phyloP scores from a whole-genome alignment of 257 asterid genomes.

The Cinchona pubescens region DNA sequence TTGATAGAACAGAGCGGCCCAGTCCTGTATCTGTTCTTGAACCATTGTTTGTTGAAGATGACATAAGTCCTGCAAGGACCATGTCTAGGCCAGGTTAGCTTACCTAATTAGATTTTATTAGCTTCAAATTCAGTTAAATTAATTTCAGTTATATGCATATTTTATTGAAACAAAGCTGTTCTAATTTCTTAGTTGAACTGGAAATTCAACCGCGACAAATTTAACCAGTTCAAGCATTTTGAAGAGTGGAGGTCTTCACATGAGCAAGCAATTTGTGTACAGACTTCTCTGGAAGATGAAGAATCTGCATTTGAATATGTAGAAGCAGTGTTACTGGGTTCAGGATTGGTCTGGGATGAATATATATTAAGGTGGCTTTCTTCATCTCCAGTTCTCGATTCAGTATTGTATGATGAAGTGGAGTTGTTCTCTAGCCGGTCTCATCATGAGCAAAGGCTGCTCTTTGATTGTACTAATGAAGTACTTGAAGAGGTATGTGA shows the following conservation, averaged over 20 bases:
- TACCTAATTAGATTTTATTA: constrained; percentile 7
- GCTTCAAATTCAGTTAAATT: constrained; percentile 9
- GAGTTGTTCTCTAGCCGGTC: constrained; percentile 78
- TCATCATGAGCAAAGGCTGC: constrained; percentile 67
- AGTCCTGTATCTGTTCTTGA: constrained; percentile 95
- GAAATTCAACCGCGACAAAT: constrained; percentile 70
- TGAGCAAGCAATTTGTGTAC: constrained; percentile 51
- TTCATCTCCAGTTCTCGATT: constrained; percentile 59
- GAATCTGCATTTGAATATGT: constrained; percentile 99
- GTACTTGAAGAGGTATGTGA: constrained; percentile 63
- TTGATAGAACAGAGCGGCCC: constrained; percentile 60
- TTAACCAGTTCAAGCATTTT: too few relatives aligned
- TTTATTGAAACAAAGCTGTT: constrained; percentile 21
- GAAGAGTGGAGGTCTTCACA: constrained; percentile 47
- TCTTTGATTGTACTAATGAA: constrained; percentile 76
- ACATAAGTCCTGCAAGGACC: constrained; percentile 74
- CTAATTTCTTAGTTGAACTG: constrained; percentile 45
- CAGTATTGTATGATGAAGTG: constrained; percentile 76
- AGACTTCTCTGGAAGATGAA: constrained; percentile 63
- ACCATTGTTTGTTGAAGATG: constrained; percentile 70
- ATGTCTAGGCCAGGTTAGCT: constrained; percentile 56
- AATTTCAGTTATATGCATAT: constrained; percentile 6
- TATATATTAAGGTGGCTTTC: constrained; percentile 75
- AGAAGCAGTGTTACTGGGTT: constrained; percentile 95
- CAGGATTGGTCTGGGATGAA: constrained; percentile 93